Base-by-base conservation (phyloP, 2,329 filamentous ascomycete species). In the Colletotrichum higginsianum region DNA sequence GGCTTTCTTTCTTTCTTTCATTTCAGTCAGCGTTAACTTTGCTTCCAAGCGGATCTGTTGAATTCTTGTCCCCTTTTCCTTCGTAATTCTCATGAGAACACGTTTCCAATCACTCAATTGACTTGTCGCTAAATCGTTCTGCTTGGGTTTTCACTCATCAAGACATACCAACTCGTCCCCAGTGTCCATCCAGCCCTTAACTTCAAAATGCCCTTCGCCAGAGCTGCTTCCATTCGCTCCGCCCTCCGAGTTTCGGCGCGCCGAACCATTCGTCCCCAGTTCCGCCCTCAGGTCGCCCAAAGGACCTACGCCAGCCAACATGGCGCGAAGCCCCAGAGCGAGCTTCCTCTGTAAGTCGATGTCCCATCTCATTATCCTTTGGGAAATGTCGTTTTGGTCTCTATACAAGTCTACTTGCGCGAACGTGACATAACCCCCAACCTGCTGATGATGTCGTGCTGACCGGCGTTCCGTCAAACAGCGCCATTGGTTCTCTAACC, bases 301-400 rank as follows among this genome's bases (percentile, higher is more conserved):
- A 71, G 67, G 67, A 66, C 56, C n/a, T 72, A 72, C 62, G 66
- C 70, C 53, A 72, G 70, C 67, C 70, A 72, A 35, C 58, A 72
- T 52, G 65, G 69, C 40, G 69, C 66, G 52, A 71, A 72, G 47
- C 44, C 66, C 46, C 70, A 72, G 61, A 70, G 70, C 49, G 69
- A 72, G 61, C 67, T 72, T 3, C 67, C 69, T 46, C 66, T 68
- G 69, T 72, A 61, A 35, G 65, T 26, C 26, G 21, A 42, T 46
- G 7, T 35, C 42, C 9, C 8, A 15, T 38, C 35, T 38, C n/a
- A 9, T 5, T 9, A 30, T 53, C 18, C 18, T 47, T n/a, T 26
- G 1, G 18, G 15, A 15, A n/a, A 18, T 38, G 35, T 16, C 21
- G 44, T 16, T 44, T 57, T 15, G 38, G 38, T 44, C 38, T 26